A percentile compares a stretch with the other conserved stretches of the same genome.
Evolutionary conservation across 2,329 filamentous ascomycete genomes (phyloP).

Genomic region (Aspergillus vadensis): DNA sequence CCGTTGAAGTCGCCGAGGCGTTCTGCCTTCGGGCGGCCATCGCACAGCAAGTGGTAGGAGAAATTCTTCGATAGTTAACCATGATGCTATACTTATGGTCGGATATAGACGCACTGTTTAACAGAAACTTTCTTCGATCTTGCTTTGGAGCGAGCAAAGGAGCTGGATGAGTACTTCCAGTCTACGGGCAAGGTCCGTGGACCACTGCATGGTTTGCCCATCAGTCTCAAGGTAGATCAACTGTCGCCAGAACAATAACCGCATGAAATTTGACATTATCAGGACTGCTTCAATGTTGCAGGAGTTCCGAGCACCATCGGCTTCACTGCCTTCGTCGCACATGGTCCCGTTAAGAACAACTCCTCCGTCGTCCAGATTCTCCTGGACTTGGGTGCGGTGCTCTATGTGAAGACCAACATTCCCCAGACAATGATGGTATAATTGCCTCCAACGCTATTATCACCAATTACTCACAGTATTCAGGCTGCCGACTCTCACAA

Average conservation of each 20-base stretch:
- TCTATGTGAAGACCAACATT: slow-evolving; percentile 70
- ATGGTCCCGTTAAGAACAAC: slow-evolving; percentile 56
- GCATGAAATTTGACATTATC: not conserved
- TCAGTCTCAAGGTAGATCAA: slow-evolving; percentile 45
- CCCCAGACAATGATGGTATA: slow-evolving; percentile 52
- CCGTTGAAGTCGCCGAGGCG: slow-evolving; percentile 49
- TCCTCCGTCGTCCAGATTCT: slow-evolving; percentile 60
- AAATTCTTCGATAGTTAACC: too few species aligned
- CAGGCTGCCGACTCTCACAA: slow-evolving; percentile 53
- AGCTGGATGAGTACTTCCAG: slow-evolving; percentile 50
- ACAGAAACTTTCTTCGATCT: slow-evolving; percentile 57
- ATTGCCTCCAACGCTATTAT: rapidly evolving
- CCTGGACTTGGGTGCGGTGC: slow-evolving; percentile 60
- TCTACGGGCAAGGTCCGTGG: slow-evolving; percentile 51
- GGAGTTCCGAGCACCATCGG: slow-evolving; percentile 59
- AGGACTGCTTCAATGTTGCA: slow-evolving; percentile 50
- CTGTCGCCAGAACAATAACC: too few species aligned
- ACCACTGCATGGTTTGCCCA: slow-evolving; percentile 64
- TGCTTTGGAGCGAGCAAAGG: slow-evolving; percentile 51
- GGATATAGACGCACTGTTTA: slow-evolving; percentile 46
- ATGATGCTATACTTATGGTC: not conserved
- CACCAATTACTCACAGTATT: too few species aligned
- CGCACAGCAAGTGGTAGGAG: slow-evolving; percentile 31
- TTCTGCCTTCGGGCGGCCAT: slow-evolving; percentile 45
- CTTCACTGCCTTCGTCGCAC: slow-evolving; percentile 61